Percentiles rank a stretch among this genome's conserved stretches.
These are phyloP conservation scores for Penicillium sp. DNA, from an alignment of 2,329 filamentous ascomycete genomes.

Conservation along the genomic window DNA sequence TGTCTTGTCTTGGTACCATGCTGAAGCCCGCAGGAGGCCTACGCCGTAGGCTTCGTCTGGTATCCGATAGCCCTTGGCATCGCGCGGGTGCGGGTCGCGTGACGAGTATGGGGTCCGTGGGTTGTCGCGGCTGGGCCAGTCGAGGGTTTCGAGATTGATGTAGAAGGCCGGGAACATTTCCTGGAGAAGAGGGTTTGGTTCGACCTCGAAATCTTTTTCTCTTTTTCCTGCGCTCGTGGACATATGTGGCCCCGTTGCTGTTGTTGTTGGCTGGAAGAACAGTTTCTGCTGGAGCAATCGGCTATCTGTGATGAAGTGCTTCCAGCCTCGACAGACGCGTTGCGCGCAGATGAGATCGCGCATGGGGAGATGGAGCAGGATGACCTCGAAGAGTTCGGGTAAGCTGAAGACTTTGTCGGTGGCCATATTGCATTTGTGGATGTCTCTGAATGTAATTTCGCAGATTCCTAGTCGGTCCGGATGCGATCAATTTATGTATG, in stretches of 20 bases:
- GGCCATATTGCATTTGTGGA: no score
- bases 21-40: no score
- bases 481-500: no score
- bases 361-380: not conserved
- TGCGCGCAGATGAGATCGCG: not conserved
- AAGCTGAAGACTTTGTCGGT: not conserved
- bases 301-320: not conserved
- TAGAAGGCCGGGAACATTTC: not conserved
- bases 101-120: no score
- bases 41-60: no score
- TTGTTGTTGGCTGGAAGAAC: not conserved
- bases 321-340: not conserved
- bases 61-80: no score
- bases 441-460: no score
- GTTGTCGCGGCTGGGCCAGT: not conserved
- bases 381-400: not conserved
- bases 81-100: no score
- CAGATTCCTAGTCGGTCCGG: no score
- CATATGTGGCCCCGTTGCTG: not conserved
- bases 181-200: not conserved
- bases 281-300: not conserved
- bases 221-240: not conserved
- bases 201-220: not conserved
- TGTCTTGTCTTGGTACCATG: no score
- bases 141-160: not conserved